A percentile compares a stretch with the other conserved stretches of the same genome.
Conservation (phyloP, 202 grass and related monocot species). For the Musa balbisiana region DNA sequence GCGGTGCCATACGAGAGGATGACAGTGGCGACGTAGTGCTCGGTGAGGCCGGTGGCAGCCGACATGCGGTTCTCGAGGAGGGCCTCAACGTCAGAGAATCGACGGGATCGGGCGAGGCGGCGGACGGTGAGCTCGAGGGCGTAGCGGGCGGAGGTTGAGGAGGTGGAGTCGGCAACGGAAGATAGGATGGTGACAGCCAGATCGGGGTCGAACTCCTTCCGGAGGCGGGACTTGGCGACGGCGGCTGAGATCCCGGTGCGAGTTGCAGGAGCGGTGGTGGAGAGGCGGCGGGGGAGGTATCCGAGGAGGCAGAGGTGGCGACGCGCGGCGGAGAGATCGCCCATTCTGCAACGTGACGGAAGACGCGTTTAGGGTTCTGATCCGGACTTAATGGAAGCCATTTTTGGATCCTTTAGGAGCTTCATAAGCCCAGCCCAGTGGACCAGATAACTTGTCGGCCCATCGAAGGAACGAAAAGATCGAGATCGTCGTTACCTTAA, state of each 20-base stretch:
- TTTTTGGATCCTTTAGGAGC: too few relatives aligned
- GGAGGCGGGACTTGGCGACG: conserved; percentile 33
- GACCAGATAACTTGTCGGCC: too few relatives aligned
- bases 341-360: conserved; percentile 24
- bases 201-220: conserved; percentile 49
- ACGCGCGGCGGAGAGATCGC: conserved; percentile 27
- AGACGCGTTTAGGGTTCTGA: not conserved
- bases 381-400: too few relatives aligned
- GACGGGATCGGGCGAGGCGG: conserved; percentile 43
- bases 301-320: conserved; percentile 15
- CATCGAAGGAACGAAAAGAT: too few relatives aligned
- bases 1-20: conserved; percentile 56
- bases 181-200: conserved; percentile 43
- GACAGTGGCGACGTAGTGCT: conserved; percentile 52
- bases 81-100: conserved; percentile 34
- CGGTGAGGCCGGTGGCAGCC: conserved; percentile 18
- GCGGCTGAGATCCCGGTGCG: conserved; percentile 3
- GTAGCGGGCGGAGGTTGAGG: conserved; percentile 36
- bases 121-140: conserved; percentile 47
- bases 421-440: too few relatives aligned
- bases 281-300: conserved; percentile 24
- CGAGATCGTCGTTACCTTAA: too few relatives aligned
- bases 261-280: conserved; percentile 2
- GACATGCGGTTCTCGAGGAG: conserved; percentile 56
- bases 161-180: conserved; percentile 38